These are phyloP conservation scores for Arthrobotrys conoides DNA, from an alignment of 2,329 filamentous ascomycete genomes.

Conservation along the genomic window DNA sequence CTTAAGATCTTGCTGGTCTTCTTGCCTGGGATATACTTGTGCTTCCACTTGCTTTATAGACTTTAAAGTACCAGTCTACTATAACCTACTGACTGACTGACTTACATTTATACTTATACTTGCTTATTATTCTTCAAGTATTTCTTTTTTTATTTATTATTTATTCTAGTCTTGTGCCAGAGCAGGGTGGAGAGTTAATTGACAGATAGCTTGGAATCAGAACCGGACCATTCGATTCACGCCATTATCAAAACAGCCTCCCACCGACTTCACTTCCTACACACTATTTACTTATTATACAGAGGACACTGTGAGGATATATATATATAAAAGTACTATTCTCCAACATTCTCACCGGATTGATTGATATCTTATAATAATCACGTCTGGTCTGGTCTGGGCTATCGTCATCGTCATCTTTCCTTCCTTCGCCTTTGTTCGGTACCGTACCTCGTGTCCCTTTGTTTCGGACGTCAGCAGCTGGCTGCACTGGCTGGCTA, in stretches of 20 bases:
- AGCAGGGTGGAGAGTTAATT: neutral
- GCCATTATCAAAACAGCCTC: slow-evolving; percentile 18
- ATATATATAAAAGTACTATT: neutral
- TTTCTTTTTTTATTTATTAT: neutral
- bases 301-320: neutral
- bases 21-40: neutral
- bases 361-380: neutral
- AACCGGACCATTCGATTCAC: neutral
- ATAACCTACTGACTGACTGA: no score
- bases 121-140: neutral
- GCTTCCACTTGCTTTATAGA: neutral
- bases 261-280: neutral
- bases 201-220: neutral
- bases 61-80: neutral
- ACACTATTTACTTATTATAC: neutral
- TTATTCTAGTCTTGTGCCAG: neutral
- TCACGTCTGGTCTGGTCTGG: neutral
- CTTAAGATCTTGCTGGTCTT: neutral
- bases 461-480: slow-evolving; percentile 37
- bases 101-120: neutral
- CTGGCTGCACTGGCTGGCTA: neutral
- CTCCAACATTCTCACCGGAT: neutral
- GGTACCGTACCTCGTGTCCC: slow-evolving; percentile 35
- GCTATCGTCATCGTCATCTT: neutral
- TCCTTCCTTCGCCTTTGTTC: neutral